phyloP scores from a whole-genome alignment of 257 asterid species.

The Hygrophila difformis region DNA sequence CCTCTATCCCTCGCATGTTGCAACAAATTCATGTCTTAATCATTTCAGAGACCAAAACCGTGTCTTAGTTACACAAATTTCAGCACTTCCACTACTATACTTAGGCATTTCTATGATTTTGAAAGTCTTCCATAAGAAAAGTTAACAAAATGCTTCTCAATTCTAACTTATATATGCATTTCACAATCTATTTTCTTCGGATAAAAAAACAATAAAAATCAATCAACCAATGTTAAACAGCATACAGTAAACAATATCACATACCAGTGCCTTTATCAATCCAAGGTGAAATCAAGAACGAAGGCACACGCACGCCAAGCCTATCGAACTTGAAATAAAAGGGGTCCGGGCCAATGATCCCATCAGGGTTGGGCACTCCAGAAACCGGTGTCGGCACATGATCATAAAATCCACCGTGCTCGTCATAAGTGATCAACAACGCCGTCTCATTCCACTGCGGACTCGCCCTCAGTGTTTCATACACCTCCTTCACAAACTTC shows the following conservation, averaged over 20 bases:
- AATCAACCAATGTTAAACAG: conserved; percentile 1
- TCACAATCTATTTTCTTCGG: no score
- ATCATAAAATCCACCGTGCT: conserved; percentile 93
- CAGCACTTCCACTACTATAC: no score
- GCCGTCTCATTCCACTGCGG: conserved; percentile 98
- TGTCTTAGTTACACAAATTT: no score
- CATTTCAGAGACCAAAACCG: no score
- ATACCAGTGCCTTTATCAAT: conserved; percentile 81
- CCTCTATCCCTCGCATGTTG: no score
- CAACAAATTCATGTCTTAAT: no score
- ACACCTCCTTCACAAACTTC: conserved; percentile 92
- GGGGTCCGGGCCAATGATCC: conserved; percentile 89
- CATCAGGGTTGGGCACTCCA: conserved; percentile 97
- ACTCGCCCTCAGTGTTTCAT: conserved; percentile 76
- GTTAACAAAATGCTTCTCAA: no score
- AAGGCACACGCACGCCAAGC: conserved; percentile 91
- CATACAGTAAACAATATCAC: conserved; percentile 13
- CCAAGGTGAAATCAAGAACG: conserved; percentile 89
- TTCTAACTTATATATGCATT: no score
- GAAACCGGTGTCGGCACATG: conserved; percentile 88
- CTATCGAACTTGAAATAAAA: conserved; percentile 70
- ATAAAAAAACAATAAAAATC: no score
- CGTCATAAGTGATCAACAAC: conserved; percentile 82
- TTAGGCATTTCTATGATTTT: no score
- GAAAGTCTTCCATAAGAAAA: no score